A percentile compares a stretch with the other conserved stretches of the same genome.
phyloP scores from a whole-genome alignment of 345 rosid species.

The Pistacia vera region DNA sequence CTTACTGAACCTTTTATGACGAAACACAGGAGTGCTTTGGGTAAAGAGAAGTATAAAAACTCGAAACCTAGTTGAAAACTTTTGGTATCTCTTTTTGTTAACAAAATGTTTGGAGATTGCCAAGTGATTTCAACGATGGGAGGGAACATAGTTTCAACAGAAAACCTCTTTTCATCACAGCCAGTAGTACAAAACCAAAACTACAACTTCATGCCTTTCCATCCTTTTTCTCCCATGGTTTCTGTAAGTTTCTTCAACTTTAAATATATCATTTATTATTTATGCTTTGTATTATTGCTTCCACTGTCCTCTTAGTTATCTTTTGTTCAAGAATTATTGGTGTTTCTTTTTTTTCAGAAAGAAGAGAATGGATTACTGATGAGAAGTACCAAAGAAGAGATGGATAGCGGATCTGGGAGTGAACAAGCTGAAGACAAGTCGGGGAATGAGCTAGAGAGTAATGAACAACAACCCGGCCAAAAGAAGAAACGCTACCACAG shows the following conservation, averaged over 20 bases:
- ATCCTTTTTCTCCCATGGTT: conserved; percentile 54
- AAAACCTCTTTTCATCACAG: conserved; percentile 52
- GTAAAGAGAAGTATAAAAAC: conserved; percentile 6
- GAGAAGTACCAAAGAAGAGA: conserved; percentile 57
- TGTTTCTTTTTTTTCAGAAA: conserved; percentile 35
- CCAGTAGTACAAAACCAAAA: conserved; percentile 78
- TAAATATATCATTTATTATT: no score
- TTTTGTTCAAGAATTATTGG: background rate
- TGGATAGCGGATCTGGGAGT: conserved; percentile 86
- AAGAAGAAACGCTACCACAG: conserved; percentile 96
- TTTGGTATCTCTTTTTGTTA: background rate
- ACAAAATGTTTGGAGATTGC: conserved; percentile 67
- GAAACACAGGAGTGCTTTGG: conserved; percentile 4
- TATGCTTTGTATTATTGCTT: no score
- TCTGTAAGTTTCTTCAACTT: conserved; percentile 50
- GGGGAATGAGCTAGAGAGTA: conserved; percentile 60
- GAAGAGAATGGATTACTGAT: conserved; percentile 63
- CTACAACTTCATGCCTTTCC: conserved; percentile 76
- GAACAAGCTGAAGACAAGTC: conserved; percentile 78
- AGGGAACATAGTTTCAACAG: conserved; percentile 59
- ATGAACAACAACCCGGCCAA: conserved; percentile 36
- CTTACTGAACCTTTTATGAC: background rate
- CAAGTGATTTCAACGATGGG: conserved; percentile 71
- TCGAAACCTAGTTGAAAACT: conserved; percentile 22
- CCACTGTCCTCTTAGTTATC: background rate